These are phyloP conservation scores for Microdochium nivale DNA, from an alignment of 2,329 filamentous ascomycete species.

Conservation along the genomic window DNA sequence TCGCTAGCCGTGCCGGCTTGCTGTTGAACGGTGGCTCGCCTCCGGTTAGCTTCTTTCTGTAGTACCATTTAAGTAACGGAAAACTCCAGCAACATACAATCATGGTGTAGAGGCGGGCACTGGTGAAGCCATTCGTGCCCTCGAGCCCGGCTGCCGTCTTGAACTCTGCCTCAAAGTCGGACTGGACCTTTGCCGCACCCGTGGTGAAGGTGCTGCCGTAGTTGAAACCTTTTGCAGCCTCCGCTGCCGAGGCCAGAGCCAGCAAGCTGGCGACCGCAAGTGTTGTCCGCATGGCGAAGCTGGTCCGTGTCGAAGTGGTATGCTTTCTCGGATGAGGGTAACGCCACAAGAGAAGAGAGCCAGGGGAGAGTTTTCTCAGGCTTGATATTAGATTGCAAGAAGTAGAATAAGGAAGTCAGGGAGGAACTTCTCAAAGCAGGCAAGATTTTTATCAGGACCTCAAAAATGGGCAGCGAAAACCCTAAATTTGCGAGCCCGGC, in stretches of 20 bases:
- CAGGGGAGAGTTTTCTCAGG: not conserved
- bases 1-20: constrained; percentile 57
- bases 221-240: constrained; percentile 59
- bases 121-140: constrained; percentile 58
- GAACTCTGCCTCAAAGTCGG: constrained; percentile 65
- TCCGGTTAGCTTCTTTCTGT: not conserved
- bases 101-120: constrained; percentile 68
- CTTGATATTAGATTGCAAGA: not conserved
- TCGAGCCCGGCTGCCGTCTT: constrained; percentile 53
- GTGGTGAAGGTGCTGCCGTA: constrained; percentile 57
- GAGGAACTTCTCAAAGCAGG: too few relatives aligned
- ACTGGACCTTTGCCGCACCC: constrained; percentile 48
- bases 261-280: constrained; percentile 10
- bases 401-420: not conserved
- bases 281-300: constrained; percentile 12
- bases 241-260: constrained; percentile 29
- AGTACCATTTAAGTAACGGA: not conserved
- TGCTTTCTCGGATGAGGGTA: not conserved
- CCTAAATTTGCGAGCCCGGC: not conserved
- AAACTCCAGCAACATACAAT: constrained; percentile 38
- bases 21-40: constrained; percentile 15
- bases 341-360: not conserved
- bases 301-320: not conserved
- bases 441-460: too few relatives aligned
- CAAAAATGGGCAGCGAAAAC: not conserved